A percentile compares a stretch with the other conserved stretches of the same genome.
These are phyloP conservation scores for Viola pubescens DNA, from an alignment of 441 rosid species.

Conservation along the genomic window DNA sequence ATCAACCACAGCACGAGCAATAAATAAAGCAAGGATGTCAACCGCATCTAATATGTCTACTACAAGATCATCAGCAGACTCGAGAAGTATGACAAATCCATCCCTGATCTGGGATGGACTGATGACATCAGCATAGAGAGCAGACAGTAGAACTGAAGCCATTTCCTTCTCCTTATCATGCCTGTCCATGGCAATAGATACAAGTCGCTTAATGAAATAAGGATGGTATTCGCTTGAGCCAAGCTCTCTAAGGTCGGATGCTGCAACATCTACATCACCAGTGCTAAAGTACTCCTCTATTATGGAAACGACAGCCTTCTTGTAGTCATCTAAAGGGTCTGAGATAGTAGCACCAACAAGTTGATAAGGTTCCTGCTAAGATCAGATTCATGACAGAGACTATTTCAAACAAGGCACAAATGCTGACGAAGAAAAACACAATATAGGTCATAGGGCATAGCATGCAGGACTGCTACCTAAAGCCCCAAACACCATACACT, in stretches of 20 bases:
- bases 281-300: constrained; percentile 89
- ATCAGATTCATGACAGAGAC: too few species aligned
- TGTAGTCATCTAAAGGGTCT: constrained; percentile 92
- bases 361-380: constrained; percentile 68
- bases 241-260: constrained; percentile 89
- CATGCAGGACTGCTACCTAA: too few species aligned
- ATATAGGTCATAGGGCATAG: too few species aligned
- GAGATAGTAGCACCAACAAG: constrained; percentile 80
- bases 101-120: constrained; percentile 82
- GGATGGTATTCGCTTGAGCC: constrained; percentile 89
- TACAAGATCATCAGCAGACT: constrained; percentile 91
- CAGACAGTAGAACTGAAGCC: constrained; percentile 93
- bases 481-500: not conserved
- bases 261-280: constrained; percentile 83
- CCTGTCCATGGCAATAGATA: constrained; percentile 97
- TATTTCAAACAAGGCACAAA: too few species aligned
- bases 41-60: constrained; percentile 90
- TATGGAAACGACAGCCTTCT: constrained; percentile 75
- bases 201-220: constrained; percentile 81
- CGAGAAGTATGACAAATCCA: constrained; percentile 95
- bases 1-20: constrained; percentile 93
- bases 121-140: constrained; percentile 86
- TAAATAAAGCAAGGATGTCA: constrained; percentile 78
- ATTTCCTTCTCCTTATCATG: constrained; percentile 99
- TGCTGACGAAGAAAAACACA: too few species aligned